Evolutionary conservation across 176 grass and related monocot species (phyloP), one percentile per base, ranked within the genome.

Genomic region (Calamus simplicifolius): DNA sequence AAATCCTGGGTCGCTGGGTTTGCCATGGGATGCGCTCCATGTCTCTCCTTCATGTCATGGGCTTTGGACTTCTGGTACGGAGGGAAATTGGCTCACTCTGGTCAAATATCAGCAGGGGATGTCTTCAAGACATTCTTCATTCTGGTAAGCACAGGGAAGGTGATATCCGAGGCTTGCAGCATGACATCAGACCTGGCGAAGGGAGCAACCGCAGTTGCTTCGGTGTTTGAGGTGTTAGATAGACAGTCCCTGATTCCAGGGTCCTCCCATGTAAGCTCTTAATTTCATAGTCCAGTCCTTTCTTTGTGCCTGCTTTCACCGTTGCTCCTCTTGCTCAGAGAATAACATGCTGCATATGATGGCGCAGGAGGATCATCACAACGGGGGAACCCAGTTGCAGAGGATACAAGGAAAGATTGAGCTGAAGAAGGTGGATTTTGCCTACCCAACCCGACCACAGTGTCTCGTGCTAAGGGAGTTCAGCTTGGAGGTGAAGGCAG

Each of bases 101-200:
- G 93, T 23, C 75, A 97, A 77, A 97, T 98, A 49, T 85, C 84
- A 2, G 76, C 93, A 0, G 67, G 93, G 64, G 93, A 91, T 79
- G 79, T 98, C 59, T 98, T 98, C 82, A 98, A 98, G 78, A 98
- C 93, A 5, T 98, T 98, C 74, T 98, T 91, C 28, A 89, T 97
- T 30, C 69, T 97, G 81, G 93, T 97, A 50, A 97, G 93, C 76
- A 97, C 93, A 10, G 93, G 93, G 54, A 98, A 98, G 73, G 60
- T 98, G 70, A 98, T 98, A 1, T 87, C 87, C 66, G 93, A 98
- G 67, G 93, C 93, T 51, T 87, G 93, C 10, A 98, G 93, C 81
- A 98, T 98, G 93, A 98, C 93, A 49, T 91, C 87, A 12, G 93
- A 97, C 61, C 74, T 97, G 49, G 93, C 93, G 54, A 97, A 97